Conservation (phyloP, 2,329 filamentous ascomycete genomes). For the Alternaria triticimaculans region DNA sequence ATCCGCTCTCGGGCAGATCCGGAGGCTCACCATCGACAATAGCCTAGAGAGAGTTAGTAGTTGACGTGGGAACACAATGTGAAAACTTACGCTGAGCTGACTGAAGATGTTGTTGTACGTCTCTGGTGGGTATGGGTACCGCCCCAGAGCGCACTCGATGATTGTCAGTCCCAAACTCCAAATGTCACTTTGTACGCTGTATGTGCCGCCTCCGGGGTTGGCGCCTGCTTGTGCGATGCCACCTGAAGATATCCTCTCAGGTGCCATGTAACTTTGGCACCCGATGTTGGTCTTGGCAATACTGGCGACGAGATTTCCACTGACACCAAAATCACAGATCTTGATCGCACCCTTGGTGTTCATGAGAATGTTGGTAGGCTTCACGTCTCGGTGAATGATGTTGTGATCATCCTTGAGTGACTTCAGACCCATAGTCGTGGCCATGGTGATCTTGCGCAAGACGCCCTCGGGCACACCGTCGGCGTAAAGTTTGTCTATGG, state of each 20-base stretch:
- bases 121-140: slow-evolving; percentile 95
- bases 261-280: slow-evolving; percentile 99
- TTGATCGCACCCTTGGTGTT: slow-evolving; percentile 93
- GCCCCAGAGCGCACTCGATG: slow-evolving; percentile 93
- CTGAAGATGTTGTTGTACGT: slow-evolving; percentile 99
- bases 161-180: slow-evolving; percentile 95
- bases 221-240: slow-evolving; percentile 74
- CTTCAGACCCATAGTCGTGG: slow-evolving; percentile 90
- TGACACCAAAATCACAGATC: slow-evolving; percentile 98
- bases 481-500: slow-evolving; percentile 92
- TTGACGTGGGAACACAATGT: too few relatives aligned
- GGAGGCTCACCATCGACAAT: slow-evolving; percentile 98
- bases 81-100: slow-evolving; percentile 81
- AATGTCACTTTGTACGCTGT: slow-evolving; percentile 97
- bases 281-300: slow-evolving; percentile 99
- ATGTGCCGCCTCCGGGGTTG: slow-evolving; percentile 78
- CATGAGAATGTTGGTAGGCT: slow-evolving; percentile 96
- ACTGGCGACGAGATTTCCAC: slow-evolving; percentile 93
- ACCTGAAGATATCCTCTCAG: slow-evolving; percentile 90
- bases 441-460: slow-evolving; percentile 86
- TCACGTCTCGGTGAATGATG: slow-evolving; percentile 98
- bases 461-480: slow-evolving; percentile 90
- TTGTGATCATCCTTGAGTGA: slow-evolving; percentile 96
- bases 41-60: slow-evolving; percentile 64
- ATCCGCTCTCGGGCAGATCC: slow-evolving; percentile 78